Conservation (phyloP, 2,329 filamentous ascomycete genomes). For the Microsporum audouinii region DNA sequence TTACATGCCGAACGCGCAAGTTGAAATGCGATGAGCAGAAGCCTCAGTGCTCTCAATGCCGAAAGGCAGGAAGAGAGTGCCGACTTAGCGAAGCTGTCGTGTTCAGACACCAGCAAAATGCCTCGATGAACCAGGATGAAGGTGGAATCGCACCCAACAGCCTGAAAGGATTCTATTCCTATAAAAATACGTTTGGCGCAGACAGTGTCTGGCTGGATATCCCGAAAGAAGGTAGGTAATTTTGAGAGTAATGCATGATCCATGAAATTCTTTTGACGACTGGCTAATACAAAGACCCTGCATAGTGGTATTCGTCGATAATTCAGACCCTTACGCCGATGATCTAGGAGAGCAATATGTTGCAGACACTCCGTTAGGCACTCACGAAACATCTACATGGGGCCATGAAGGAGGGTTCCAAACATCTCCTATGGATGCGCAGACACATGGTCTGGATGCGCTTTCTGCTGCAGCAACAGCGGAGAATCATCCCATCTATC, state of each 20-base stretch:
- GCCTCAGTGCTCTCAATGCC: constrained; percentile 50
- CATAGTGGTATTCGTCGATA: constrained; percentile 50
- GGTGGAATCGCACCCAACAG: constrained; percentile 27
- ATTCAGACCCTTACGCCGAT: constrained; percentile 50
- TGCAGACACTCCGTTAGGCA: constrained; percentile 21
- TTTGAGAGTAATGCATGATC: not conserved
- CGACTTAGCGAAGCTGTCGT: constrained; percentile 51
- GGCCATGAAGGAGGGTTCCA: constrained; percentile 18
- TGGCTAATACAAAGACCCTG: not conserved
- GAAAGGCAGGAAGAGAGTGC: constrained; percentile 50
- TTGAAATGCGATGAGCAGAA: constrained; percentile 55
- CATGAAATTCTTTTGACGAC: not conserved
- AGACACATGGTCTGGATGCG: constrained; percentile 44
- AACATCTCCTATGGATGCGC: constrained; percentile 21
- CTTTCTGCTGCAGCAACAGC: constrained; percentile 42
- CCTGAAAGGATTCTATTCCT: constrained; percentile 52
- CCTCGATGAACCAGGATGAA: constrained; percentile 49
- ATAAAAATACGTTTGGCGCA: constrained; percentile 53
- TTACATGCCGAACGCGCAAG: constrained; percentile 50
- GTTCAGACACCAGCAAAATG: constrained; percentile 59
- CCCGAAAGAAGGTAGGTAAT: constrained; percentile 42
- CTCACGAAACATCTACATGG: constrained; percentile 25
- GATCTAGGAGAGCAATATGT: constrained; percentile 30
- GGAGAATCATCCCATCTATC: constrained; percentile 24
- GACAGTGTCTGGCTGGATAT: constrained; percentile 52